Evolutionary conservation across 1,139 yeast species (phyloP).

Genomic region (Taphrina deformans): DNA sequence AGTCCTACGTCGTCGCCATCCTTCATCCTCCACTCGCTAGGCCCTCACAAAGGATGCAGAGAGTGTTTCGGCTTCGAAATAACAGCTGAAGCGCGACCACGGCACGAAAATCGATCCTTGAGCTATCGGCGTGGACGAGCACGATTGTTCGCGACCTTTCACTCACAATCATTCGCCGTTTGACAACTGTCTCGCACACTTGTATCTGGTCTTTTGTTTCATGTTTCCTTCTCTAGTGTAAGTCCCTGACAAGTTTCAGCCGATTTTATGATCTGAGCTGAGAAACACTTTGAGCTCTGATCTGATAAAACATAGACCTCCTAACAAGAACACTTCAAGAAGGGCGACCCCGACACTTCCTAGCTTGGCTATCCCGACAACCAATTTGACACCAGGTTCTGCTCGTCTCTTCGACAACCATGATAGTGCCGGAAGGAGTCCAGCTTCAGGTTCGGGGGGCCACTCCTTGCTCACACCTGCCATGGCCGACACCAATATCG

Average conservation of each 20-base stretch:
- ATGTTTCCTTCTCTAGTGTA: not conserved
- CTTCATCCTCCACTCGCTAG: too few relatives aligned
- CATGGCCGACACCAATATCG: not conserved
- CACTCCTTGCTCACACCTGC: not conserved
- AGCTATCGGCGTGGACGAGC: too few relatives aligned
- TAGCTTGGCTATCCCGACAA: conserved; percentile 4
- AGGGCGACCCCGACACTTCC: conserved; percentile 1
- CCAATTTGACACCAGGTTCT: not conserved
- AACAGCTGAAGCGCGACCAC: not conserved
- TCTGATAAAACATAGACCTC: conserved; percentile 8
- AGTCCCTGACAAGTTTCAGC: too few relatives aligned
- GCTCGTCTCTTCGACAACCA: not conserved
- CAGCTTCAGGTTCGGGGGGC: not conserved
- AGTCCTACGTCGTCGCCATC: too few relatives aligned
- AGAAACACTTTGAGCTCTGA: too few relatives aligned
- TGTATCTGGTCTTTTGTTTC: too few relatives aligned
- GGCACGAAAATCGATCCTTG: not conserved
- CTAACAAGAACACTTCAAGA: not conserved
- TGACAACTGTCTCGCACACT: too few relatives aligned
- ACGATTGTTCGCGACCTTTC: too few relatives aligned
- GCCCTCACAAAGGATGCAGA: not conserved
- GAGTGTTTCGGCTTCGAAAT: not conserved
- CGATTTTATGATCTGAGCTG: too few relatives aligned
- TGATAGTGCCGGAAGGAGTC: not conserved
- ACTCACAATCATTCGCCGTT: too few relatives aligned